Evolutionary conservation across 148 eudicot species (phyloP), one percentile per base, ranked within the genome.

Genomic region (Rhododendron griersonianum): DNA sequence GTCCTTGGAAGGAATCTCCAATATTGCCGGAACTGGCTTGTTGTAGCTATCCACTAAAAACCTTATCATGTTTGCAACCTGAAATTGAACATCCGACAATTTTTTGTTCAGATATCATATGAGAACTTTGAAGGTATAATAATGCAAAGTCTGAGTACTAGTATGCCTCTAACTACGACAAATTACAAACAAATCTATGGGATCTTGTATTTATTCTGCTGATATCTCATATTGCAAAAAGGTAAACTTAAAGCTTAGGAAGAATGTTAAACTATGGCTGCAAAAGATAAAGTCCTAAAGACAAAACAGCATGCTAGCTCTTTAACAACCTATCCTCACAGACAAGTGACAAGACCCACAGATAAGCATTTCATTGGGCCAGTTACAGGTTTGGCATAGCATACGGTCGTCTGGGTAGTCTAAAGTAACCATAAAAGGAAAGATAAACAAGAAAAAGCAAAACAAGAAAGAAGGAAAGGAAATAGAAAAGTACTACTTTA

Each of bases 1-100:
- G 88, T 95, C 98, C 94, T 96, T 96, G 33, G 99, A 96, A 8
- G 99, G 99, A 84, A 96, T 96, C 92, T 96, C 99, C 87, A 96
- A 86, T 82, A 96, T 96, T 84, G 99, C 99, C 0, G 98, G 99
- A 80, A 96, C 90, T 65, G 99, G 96, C 83, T 94, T 94, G 94
- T 95, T 96, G 89, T 96, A 96, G 95, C 99, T 94, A 89, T 96
- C 99, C 13, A 96, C 99, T 73, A 95, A 47, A 88, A 93, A 92
- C 86, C 99, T 93, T 71, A 96, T 91, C 99, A 96, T 96, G 88
- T 96, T 96, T 83, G 99, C 99, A 82, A 96, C 90, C 99, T 96
- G 93, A 83, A 85, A 57, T 53, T 23, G 53, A 44, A 65, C 41
- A 85, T 47, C 50, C 50, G 11, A 47, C 50, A 47, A 47, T 47